phyloP scores from a whole-genome alignment of 805 yeast genomes.

The Lipomyces anomalus region DNA sequence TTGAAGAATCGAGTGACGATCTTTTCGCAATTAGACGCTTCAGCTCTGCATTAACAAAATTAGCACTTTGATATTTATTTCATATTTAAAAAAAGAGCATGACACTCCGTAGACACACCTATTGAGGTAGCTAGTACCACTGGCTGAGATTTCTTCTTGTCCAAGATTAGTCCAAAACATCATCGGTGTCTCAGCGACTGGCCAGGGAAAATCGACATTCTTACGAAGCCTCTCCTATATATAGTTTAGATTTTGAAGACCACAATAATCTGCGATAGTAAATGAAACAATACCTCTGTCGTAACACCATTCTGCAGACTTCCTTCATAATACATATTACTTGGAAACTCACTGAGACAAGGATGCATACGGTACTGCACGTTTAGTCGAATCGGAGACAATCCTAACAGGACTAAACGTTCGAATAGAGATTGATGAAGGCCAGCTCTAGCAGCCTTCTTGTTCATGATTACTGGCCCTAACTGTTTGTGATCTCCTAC shows the following conservation, averaged over 20 bases:
- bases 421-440: constrained; percentile 82
- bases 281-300: too few relatives aligned
- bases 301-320: constrained; percentile 88
- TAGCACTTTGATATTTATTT: too few relatives aligned
- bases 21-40: constrained; percentile 83
- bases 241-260: too few relatives aligned
- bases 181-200: constrained; percentile 77
- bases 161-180: constrained; percentile 92
- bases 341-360: constrained; percentile 74
- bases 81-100: too few relatives aligned
- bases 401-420: constrained; percentile 74
- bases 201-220: constrained; percentile 81
- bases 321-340: constrained; percentile 91
- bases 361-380: constrained; percentile 97
- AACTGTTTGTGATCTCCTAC: constrained; percentile 96
- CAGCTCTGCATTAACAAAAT: too few relatives aligned
- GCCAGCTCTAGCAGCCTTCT: constrained; percentile 80
- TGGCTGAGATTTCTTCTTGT: constrained; percentile 76
- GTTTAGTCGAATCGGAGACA: constrained; percentile 76
- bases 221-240: constrained; percentile 51
- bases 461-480: constrained; percentile 83
- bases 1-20: constrained; percentile 64
- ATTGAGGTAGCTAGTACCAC: constrained; percentile 77
- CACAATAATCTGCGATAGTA: too few relatives aligned
- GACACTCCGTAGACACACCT: too few relatives aligned